Conservation (phyloP, 192 early-diverging fungal genomes). For the Lunasporangiospora selenospora region DNA sequence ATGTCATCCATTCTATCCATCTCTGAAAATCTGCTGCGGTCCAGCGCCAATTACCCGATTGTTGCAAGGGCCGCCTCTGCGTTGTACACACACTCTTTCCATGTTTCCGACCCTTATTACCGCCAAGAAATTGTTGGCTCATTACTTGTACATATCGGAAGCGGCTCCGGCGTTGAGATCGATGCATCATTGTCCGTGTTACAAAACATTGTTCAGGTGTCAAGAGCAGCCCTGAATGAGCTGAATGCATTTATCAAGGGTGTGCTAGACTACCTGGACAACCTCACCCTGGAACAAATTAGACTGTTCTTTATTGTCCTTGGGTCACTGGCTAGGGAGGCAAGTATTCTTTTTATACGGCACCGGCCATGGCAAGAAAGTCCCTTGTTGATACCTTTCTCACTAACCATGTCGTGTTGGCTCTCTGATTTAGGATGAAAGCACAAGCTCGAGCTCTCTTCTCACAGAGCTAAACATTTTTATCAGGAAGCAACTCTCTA, state of each 20-base stretch:
- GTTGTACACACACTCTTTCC: constrained; percentile 60
- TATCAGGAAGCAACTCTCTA: constrained; percentile 81
- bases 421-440: constrained; percentile 25
- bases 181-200: constrained; percentile 66
- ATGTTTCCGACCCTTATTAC: constrained; percentile 67
- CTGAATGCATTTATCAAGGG: constrained; percentile 77
- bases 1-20: constrained; percentile 62
- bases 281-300: constrained; percentile 66
- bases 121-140: constrained; percentile 82
- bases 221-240: constrained; percentile 58
- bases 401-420: too few relatives aligned
- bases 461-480: constrained; percentile 77
- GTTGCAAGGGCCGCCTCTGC: constrained; percentile 51
- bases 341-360: constrained; percentile 12
- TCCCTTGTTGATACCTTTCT: too few relatives aligned
- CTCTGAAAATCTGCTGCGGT: constrained; percentile 63
- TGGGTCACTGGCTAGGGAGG: constrained; percentile 65
- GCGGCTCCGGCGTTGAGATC: constrained; percentile 65
- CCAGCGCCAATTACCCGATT: constrained; percentile 52
- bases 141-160: constrained; percentile 81
- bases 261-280: constrained; percentile 76
- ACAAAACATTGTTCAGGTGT: constrained; percentile 56
- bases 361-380: too few relatives aligned
- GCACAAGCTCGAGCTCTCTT: constrained; percentile 49
- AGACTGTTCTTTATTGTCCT: constrained; percentile 72